Base-by-base conservation (phyloP, 805 yeast genomes). In the Metschnikowia drakensbergensis region DNA sequence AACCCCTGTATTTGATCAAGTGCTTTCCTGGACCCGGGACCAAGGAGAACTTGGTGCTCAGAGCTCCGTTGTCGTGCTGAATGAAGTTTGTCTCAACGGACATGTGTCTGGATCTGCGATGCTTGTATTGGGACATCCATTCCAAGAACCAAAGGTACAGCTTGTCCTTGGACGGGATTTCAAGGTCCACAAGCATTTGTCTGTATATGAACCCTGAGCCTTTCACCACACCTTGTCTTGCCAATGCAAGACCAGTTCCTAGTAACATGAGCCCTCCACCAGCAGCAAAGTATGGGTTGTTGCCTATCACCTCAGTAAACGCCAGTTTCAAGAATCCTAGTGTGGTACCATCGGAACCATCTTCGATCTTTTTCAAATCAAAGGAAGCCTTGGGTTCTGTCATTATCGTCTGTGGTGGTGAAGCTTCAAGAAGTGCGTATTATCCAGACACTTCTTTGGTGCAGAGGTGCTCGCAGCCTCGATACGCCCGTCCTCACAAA, bases 11-110 rank as follows among this genome's bases (percentile, higher is more conserved):
- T 53, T 79, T 74, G 50, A 94, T 81, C 69, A 92, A 75, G 65
- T 94, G 99, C 58, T 85, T 87, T 3, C 99, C 99, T 0, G 97
- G 97, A 23, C 99, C 99, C 0, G 99, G 99, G 11, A 94, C 97
- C 48, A 94, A 79, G 41, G 89, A 82, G 64, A 94, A 91, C 50
- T 83, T 86, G 3, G 99, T 89, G 7, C 85, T 76, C 2, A 90
- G 88, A 1, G 96, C 81, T 0, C 98, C 98, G 61, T 92, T 92
- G 58, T 89, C 95, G 67, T 91, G 97, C 64, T 90, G 96, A 10
- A 82, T 72, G 66, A 76, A 90, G 55, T 78, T 81, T 4, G 99
- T 94, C 58, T 89, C 96, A 11, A 94, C 98, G 46, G 95, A 83
- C 47, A 94, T 68, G 64, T 94, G 97, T 56, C 97, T 76, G 10